These are phyloP conservation scores for Sisymbrium irio DNA, from an alignment of 345 rosid genomes.

Conservation along the genomic window DNA sequence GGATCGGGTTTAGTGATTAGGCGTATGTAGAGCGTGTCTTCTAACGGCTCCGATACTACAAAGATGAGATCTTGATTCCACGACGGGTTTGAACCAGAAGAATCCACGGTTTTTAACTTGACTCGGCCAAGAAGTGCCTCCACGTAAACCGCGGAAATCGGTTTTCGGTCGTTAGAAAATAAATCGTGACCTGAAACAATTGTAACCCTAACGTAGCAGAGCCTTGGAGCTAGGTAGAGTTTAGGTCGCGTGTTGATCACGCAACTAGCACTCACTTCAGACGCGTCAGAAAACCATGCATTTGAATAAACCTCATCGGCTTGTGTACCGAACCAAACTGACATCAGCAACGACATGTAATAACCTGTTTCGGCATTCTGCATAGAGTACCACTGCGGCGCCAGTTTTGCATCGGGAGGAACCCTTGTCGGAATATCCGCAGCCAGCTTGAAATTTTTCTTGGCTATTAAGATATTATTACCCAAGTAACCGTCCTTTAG, in stretches of 20 bases:
- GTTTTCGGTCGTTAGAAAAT: neutral
- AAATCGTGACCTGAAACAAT: conserved; percentile 32
- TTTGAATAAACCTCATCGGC: conserved; percentile 20
- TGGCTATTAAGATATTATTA: neutral
- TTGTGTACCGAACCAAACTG: conserved; percentile 32
- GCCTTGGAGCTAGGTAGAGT: conserved; percentile 29
- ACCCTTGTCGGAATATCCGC: conserved; percentile 11
- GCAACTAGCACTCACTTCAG: conserved; percentile 1
- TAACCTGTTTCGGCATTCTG: neutral
- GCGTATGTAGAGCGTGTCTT: neutral
- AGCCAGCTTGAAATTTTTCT: conserved; percentile 11
- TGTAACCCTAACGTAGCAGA: conserved; percentile 30
- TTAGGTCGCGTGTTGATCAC: conserved; percentile 26
- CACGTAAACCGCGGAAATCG: conserved; percentile 17
- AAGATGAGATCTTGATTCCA: conserved; percentile 34
- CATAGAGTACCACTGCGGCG: conserved; percentile 9
- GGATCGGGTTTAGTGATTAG: neutral
- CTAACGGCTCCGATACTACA: conserved; percentile 21
- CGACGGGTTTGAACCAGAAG: conserved; percentile 10
- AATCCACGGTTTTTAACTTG: neutral
- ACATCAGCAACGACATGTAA: conserved; percentile 2
- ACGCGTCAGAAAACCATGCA: conserved; percentile 29
- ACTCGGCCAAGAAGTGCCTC: neutral
- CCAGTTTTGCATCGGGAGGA: conserved; percentile 27
- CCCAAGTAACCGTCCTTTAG: neutral